Base-by-base conservation (phyloP, 306 rosid species). In the Psophocarpus tetragonolobus region DNA sequence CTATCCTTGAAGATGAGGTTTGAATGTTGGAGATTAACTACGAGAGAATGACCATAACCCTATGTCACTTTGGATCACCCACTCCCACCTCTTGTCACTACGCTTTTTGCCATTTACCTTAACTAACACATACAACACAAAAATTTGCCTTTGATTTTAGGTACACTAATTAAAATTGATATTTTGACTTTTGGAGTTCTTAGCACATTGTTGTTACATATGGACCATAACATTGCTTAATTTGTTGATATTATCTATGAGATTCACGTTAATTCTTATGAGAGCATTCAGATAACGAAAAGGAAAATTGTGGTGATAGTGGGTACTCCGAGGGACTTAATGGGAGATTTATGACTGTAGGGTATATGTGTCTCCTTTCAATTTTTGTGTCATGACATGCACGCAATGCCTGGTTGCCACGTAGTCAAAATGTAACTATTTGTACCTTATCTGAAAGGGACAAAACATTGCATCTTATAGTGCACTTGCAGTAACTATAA, bases 1-100 rank as follows among this genome's bases (percentile, higher is more conserved):
- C 92, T 86, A 77, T 82, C 85, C 74, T 89, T 82, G 51, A 20
- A 68, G 99, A 92, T 91, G 75, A 92, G 97, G 91, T 79, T 89
- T 90, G 88, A 73, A 83, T 73, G 96, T 61, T 86, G 88, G 85
- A 85, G 89, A 88, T 87, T 53, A 45, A 83, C 76, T 36, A 41
- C 5, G 17, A 71, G 57, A 82, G 64, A 72, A 81, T 82, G 83
- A 75, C 84, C 91, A 80, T 80, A 75, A 79, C 78, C 68, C 38
- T 27, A 15, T 58, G 39, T 60, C 56, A 39, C 73, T 73, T 73
- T 74, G 86, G 86, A 74, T 84, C 83, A 75, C 70, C n/a, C 74
- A 54, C 26, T 6, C 26, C 60, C 56, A n/a, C 26, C 42, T 21
- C 62, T 83, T 68, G 62, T 75, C 84, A 54, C 26, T 66, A 57